Evolutionary conservation across 2,329 filamentous ascomycete genomes (phyloP), one percentile per base, ranked within the genome.

Genomic region (Helotiales sp.): DNA sequence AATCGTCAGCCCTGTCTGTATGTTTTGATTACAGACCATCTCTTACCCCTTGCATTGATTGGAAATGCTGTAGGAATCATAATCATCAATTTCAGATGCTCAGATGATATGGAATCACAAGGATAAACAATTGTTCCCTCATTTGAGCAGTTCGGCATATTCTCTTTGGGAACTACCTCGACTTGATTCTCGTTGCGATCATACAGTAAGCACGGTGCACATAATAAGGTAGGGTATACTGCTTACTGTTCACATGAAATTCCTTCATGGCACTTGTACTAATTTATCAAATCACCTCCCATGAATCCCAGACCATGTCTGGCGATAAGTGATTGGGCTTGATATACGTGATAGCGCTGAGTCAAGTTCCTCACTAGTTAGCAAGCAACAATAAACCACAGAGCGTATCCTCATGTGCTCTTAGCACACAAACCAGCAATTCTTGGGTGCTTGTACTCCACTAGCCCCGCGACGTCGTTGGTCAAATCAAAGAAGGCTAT

Each of bases 181-280:
- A n/a, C 51, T 55, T 54, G 33, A 52, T 53, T 36, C 40, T 24
- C 5, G 27, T 27, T 52, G 27, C 53, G 42, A 53, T 48, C 47
- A 40, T 42, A 52, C 51, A 57, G 58, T 57, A 52, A 60, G 58
- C 54, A n/a, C 29, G 55, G 52, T n/a, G n/a, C n/a, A n/a, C n/a
- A n/a, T n/a, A n/a, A n/a, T n/a, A n/a, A n/a, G n/a, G n/a, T n/a
- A n/a, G n/a, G n/a, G n/a, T 55, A 60, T 40, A 40, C 22, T 54
- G 58, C 58, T 60, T 57, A 59, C 54, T 53, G 54, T 42, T 51
- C 30, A 22, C 33, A 29, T 22, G 24, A 22, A 17, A 51, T 50
- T 55, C 48, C 36, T 33, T 38, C 31, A 31, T 22, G n/a, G 40
- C 22, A 29, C 50, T 51, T 19, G 48, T 29, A 54, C 13, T 36